These are phyloP conservation scores for Blastocladiella britannica DNA, from an alignment of 192 early-diverging fungal genomes.

Conservation along the genomic window DNA sequence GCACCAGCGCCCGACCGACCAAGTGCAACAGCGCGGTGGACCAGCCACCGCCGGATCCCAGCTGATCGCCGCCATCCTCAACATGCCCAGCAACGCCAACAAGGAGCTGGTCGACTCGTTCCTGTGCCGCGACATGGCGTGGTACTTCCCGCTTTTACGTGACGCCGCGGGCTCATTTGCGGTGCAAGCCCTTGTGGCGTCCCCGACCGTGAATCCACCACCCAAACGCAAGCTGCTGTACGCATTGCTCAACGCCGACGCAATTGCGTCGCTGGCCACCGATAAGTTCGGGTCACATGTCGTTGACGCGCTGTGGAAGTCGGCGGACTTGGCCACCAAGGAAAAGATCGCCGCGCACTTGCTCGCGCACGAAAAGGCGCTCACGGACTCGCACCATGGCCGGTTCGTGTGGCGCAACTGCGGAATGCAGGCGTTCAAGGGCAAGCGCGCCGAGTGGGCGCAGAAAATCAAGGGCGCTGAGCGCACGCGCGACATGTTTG, in stretches of 20 bases:
- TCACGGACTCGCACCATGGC: constrained; percentile 44
- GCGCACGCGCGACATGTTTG: constrained; percentile 55
- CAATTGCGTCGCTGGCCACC: constrained; percentile 18
- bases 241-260: constrained; percentile 31
- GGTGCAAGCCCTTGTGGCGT: constrained; percentile 40
- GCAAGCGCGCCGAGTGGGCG: constrained; percentile 53
- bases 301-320: constrained; percentile 56
- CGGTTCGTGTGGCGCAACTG: constrained; percentile 58
- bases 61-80: neutral
- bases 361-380: constrained; percentile 21
- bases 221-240: constrained; percentile 45
- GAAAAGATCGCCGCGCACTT: constrained; percentile 54
- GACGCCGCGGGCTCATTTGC: constrained; percentile 54
- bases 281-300: constrained; percentile 61
- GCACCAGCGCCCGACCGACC: no score
- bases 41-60: neutral
- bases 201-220: constrained; percentile 27
- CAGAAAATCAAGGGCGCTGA: constrained; percentile 49
- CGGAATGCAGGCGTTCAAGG: constrained; percentile 51
- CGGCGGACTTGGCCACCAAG: constrained; percentile 40
- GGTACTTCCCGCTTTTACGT: constrained; percentile 30
- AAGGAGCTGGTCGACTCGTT: constrained; percentile 39
- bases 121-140: constrained; percentile 24
- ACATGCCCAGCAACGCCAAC: constrained; percentile 29
- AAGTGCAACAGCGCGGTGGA: neutral